phyloP scores from a whole-genome alignment of 345 rosid genomes.

The Microthlaspi erraticum region DNA sequence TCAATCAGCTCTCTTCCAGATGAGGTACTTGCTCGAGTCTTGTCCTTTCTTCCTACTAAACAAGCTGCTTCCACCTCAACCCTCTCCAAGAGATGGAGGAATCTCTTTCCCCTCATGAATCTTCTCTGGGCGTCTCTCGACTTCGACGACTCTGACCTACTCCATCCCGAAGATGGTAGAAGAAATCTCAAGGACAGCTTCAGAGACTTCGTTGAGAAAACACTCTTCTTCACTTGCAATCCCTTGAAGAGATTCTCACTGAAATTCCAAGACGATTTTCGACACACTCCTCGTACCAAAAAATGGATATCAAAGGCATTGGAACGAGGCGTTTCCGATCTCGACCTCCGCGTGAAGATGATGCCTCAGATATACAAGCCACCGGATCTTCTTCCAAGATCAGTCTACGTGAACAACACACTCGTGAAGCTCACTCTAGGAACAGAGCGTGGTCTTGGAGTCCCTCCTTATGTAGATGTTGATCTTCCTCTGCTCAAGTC shows the following conservation, averaged over 20 bases:
- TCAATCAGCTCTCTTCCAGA: too few relatives aligned
- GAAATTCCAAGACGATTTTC: neutral
- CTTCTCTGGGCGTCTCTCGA: neutral
- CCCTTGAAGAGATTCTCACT: neutral
- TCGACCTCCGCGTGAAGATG: neutral
- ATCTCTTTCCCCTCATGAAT: neutral
- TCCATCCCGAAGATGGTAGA: neutral
- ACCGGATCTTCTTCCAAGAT: neutral
- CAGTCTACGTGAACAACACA: neutral
- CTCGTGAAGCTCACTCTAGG: constrained; percentile 1
- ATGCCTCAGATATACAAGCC: neutral
- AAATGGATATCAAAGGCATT: neutral
- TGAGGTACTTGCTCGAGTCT: too few relatives aligned
- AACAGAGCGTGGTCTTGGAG: neutral
- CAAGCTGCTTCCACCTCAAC: too few relatives aligned
- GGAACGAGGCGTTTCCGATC: neutral
- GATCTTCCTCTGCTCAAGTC: neutral
- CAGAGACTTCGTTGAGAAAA: neutral
- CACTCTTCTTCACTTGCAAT: neutral
- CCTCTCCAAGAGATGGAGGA: too few relatives aligned
- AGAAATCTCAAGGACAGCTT: neutral
- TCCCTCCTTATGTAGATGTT: neutral
- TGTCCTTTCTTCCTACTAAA: too few relatives aligned
- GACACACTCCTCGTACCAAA: neutral
- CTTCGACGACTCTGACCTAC: neutral